phyloP scores from a whole-genome alignment of 2,329 filamentous ascomycete species.

The Aureobasidium mangrovei region DNA sequence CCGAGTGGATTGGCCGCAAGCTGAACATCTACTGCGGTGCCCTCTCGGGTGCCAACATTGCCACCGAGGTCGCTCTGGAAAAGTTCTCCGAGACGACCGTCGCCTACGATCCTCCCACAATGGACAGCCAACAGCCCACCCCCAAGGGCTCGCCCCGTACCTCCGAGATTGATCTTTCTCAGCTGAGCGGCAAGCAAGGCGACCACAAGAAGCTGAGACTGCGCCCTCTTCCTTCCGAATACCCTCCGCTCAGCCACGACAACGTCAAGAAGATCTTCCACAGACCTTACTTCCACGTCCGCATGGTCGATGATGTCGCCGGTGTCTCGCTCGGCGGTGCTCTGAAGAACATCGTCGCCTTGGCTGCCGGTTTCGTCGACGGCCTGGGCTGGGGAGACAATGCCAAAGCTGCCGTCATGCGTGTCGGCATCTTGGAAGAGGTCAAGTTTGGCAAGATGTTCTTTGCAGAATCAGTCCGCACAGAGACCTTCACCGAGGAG shows the following conservation, averaged over 20 bases:
- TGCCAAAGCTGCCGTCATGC: conserved; percentile 97
- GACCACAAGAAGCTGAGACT: conserved; percentile 64
- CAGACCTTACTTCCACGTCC: conserved; percentile 94
- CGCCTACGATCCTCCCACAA: conserved; percentile 83
- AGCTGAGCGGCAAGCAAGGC: conserved; percentile 29
- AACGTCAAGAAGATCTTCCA: conserved; percentile 84
- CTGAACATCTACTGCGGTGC: conserved; percentile 95
- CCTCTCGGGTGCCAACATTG: conserved; percentile 91
- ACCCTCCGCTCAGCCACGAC: conserved; percentile 76
- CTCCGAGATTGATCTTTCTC: conserved; percentile 33
- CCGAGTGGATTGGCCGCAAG: conserved; percentile 83
- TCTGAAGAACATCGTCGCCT: conserved; percentile 91
- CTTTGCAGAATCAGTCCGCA: conserved; percentile 72
- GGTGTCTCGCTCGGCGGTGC: conserved; percentile 91
- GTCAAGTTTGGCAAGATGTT: conserved; percentile 92
- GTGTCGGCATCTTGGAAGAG: conserved; percentile 91
- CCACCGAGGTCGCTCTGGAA: conserved; percentile 85
- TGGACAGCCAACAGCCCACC: conserved; percentile 74
- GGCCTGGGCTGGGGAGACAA: conserved; percentile 97
- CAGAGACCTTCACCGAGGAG: conserved; percentile 91
- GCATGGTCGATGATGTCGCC: conserved; percentile 88
- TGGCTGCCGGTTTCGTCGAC: conserved; percentile 91
- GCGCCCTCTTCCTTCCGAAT: conserved; percentile 67
- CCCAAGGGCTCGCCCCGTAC: conserved; percentile 42
- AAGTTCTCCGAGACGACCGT: conserved; percentile 97